These are phyloP conservation scores for Rhodomyrtus tomentosa DNA, from an alignment of 345 rosid species.

Conservation along the genomic window DNA sequence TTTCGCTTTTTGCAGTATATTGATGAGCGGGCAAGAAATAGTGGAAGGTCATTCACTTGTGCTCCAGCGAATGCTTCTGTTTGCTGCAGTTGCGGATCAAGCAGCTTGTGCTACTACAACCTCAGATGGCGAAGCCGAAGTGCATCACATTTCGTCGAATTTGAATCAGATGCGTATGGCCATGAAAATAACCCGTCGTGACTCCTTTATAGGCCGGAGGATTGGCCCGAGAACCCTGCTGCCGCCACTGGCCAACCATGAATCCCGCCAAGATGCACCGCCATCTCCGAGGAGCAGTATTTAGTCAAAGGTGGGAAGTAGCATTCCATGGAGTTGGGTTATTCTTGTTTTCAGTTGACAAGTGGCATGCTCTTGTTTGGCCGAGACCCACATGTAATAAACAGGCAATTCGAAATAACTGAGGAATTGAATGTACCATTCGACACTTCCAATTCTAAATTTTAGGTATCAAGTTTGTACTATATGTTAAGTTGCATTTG, in stretches of 20 bases:
- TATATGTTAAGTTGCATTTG: too few species aligned
- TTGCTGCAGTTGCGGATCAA: too few species aligned
- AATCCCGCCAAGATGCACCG: neutral
- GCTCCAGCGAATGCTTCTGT: too few species aligned
- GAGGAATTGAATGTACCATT: neutral
- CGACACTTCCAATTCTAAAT: too few species aligned
- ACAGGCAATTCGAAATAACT: neutral
- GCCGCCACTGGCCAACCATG: fast-evolving
- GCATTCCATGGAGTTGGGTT: neutral
- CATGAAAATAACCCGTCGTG: neutral
- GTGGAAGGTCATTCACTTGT: too few species aligned
- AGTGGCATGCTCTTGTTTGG: neutral
- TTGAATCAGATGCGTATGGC: fast-evolving
- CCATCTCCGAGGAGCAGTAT: neutral
- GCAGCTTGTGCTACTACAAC: too few species aligned
- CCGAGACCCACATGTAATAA: neutral
- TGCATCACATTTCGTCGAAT: too few species aligned
- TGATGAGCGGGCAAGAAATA: too few species aligned
- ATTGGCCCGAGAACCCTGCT: neutral
- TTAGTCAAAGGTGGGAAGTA: neutral
- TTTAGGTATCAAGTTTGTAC: too few species aligned
- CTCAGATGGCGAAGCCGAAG: too few species aligned
- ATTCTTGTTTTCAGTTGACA: neutral
- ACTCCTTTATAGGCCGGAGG: neutral
- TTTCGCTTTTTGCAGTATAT: too few species aligned